Evolutionary conservation across 441 rosid species (phyloP), one percentile per base, ranked within the genome.

Genomic region (Mallotus repandus): DNA sequence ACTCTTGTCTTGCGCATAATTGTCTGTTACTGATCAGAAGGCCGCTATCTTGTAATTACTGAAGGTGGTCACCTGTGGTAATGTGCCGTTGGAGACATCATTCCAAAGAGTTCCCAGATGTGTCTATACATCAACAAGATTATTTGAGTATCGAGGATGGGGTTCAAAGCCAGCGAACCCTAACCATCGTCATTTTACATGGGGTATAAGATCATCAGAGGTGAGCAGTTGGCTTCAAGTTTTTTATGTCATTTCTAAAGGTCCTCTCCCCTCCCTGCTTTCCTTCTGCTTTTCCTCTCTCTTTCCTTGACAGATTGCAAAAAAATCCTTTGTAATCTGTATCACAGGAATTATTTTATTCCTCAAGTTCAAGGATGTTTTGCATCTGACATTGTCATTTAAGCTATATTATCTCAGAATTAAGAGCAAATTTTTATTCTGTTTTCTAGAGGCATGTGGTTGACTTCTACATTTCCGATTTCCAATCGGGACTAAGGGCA

Each of bases 1-100:
- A 38, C 7, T 38, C 41, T 29, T 38, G 41, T 38, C 41, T 38
- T 38, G 41, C 5, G 7, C 41, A 38, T 38, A 38, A 38, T 38
- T 38, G 7, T 38, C 6, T 38, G 41, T 38, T 4, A 38, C 41
- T 38, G 41, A 38, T 38, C 41, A 45, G 11, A 45, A 45, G 12
- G 49, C 49, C 49, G 29, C 41, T 54, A n/a, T 65, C 4, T 16
- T 76, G 43, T 69, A 60, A 59, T 67, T 66, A 13, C 58, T 81
- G 83, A 83, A 94, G 97, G 94, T 94, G 97, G 93, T 94, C 60
- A 94, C 98, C 64, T 94, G 98, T 74, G 98, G 97, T 22, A 94
- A 91, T 76, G 89, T 91, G 54, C 97, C 96, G 16, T 87, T 90
- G 45, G 97, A 91, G 78, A 89, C 98, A 73, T 93, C 98, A 54